Conservation (phyloP, 2,329 filamentous ascomycete species). For the Hymenoscyphus linearis region DNA sequence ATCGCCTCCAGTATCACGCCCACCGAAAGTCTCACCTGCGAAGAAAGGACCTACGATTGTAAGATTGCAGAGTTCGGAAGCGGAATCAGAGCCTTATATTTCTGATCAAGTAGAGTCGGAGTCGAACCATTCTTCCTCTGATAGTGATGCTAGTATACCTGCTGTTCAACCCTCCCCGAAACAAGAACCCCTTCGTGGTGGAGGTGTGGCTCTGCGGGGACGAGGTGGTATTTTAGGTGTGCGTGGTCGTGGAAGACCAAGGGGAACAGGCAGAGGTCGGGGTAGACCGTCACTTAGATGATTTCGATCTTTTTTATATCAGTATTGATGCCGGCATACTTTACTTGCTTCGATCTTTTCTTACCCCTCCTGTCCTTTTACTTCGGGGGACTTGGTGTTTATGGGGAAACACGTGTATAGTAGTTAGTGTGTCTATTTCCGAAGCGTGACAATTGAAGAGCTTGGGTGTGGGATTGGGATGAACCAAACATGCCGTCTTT, state of each 20-base stretch:
- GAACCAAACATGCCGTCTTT: neutral
- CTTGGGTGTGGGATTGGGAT: neutral
- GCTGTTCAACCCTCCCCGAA: constrained; percentile 12
- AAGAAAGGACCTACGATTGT: constrained; percentile 27
- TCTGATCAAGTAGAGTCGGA: constrained; percentile 4
- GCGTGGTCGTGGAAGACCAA: neutral
- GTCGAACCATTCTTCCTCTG: constrained; percentile 16
- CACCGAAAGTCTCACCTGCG: neutral
- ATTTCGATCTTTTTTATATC: neutral
- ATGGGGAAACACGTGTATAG: neutral
- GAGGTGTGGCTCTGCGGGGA: neutral
- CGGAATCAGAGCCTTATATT: constrained; percentile 12
- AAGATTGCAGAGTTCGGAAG: constrained; percentile 20
- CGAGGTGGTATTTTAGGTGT: neutral
- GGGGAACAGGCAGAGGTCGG: constrained; percentile 6
- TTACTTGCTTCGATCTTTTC: neutral
- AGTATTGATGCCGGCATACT: neutral
- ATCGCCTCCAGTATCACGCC: neutral
- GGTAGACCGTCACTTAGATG: neutral
- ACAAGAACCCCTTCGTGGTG: neutral
- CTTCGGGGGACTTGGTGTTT: neutral
- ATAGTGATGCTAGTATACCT: constrained; percentile 19
- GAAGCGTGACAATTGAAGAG: neutral
- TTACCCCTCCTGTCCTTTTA: neutral
- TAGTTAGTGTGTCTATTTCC: neutral